Percentiles rank a stretch among this genome's conserved stretches.
Conservation (phyloP, 495 filamentous ascomycete genomes). For the Xylaria bambusicola region DNA sequence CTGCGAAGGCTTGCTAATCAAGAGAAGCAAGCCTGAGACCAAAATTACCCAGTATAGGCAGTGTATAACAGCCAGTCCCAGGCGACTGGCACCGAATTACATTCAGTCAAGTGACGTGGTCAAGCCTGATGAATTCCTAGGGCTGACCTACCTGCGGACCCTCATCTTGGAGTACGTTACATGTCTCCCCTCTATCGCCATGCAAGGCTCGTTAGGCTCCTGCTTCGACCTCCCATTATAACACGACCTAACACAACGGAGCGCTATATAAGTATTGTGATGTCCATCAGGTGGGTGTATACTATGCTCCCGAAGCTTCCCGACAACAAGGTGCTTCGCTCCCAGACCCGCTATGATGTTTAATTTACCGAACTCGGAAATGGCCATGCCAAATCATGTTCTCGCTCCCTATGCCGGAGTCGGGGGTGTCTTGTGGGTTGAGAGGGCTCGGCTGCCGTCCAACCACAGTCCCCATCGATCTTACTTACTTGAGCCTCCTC, state of each 20-base stretch:
- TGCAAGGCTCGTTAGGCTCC: not conserved
- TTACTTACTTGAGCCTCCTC: not conserved
- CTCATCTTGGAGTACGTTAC: slow-evolving; percentile 1
- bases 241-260: not conserved
- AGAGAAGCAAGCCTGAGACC: not conserved
- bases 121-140: slow-evolving; percentile 4
- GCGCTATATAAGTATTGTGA: not conserved
- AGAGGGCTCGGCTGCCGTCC: not conserved
- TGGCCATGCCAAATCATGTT: too few species aligned
- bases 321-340: too few species aligned
- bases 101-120: not conserved
- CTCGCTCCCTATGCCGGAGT: too few species aligned
- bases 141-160: not conserved
- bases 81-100: not conserved
- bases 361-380: too few species aligned
- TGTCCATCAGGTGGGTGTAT: not conserved
- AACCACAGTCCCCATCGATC: not conserved
- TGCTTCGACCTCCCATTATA: not conserved
- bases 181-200: not conserved
- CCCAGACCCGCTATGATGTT: too few species aligned
- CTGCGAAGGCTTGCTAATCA: not conserved
- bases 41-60: not conserved
- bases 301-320: not conserved
- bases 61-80: slow-evolving; percentile 8
- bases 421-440: too few species aligned